These are phyloP conservation scores for Aureobasidium namibiae DNA, from an alignment of 2,329 filamentous ascomycete genomes.

Conservation along the genomic window DNA sequence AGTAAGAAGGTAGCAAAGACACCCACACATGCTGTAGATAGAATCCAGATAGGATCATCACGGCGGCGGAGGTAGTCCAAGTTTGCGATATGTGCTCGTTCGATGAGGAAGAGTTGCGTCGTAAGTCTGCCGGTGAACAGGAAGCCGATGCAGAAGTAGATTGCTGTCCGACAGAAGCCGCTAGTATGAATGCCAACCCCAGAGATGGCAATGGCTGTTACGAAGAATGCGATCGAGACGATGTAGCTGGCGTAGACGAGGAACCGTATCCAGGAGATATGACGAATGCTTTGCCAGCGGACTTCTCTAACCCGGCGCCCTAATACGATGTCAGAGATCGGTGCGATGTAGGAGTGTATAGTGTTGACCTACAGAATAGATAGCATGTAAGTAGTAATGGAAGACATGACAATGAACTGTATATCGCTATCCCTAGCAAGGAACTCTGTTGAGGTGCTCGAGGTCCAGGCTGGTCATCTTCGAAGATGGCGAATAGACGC, in stretches of 20 bases:
- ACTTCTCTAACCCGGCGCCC: constrained; percentile 13
- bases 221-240: constrained; percentile 27
- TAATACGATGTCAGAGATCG: neutral
- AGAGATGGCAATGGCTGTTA: constrained; percentile 26
- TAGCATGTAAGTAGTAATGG: constrained; percentile 1
- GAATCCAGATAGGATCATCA: constrained; percentile 29
- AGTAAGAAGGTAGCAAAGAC: constrained; percentile 18
- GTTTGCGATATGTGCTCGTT: constrained; percentile 32
- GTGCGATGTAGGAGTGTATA: too few species aligned
- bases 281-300: constrained; percentile 14
- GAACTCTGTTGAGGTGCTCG: neutral
- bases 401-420: neutral
- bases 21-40: constrained; percentile 20
- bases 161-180: constrained; percentile 25
- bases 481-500: neutral
- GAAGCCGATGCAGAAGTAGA: constrained; percentile 32
- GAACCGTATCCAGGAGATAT: constrained; percentile 25
- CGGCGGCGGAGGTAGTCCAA: constrained; percentile 25
- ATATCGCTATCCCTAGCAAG: neutral
- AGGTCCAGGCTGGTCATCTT: neutral
- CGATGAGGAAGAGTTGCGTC: constrained; percentile 35
- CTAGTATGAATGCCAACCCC: constrained; percentile 24
- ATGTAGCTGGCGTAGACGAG: constrained; percentile 29
- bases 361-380: constrained; percentile 3
- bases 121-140: constrained; percentile 28